phyloP scores from a whole-genome alignment of 225 moss, liverwort and hornwort species.

The Anthoceros angustus region DNA sequence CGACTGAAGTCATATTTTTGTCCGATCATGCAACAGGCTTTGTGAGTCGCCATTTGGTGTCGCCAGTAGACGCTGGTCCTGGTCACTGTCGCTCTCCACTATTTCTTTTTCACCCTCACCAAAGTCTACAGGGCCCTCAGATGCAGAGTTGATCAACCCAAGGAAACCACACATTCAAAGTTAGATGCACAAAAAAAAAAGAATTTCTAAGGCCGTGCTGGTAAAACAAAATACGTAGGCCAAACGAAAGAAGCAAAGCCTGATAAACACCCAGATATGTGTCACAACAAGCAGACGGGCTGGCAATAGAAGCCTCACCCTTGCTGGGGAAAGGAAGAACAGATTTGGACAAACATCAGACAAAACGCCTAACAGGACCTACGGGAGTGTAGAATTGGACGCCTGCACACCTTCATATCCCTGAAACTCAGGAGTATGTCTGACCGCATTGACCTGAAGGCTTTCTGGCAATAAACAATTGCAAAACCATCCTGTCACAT shows the following conservation, averaged over 20 bases:
- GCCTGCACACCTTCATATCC: constrained; percentile 6
- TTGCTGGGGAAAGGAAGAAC: background rate
- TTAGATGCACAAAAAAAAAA: background rate
- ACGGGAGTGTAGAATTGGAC: background rate
- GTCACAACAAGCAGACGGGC: background rate
- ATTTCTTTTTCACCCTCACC: constrained; percentile 45
- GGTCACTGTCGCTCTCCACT: constrained; percentile 58
- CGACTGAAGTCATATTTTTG: constrained; percentile 15
- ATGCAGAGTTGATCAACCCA: constrained; percentile 17
- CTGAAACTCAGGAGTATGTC: constrained; percentile 1
- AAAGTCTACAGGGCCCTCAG: constrained; percentile 17
- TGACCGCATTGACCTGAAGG: constrained; percentile 49
- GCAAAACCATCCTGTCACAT: constrained; percentile 26
- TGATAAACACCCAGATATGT: background rate
- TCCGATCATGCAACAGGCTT: constrained; percentile 39
- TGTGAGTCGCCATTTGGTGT: constrained; percentile 57
- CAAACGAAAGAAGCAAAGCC: background rate
- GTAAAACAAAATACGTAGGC: no score
- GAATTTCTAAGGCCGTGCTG: background rate
- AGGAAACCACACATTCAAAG: background rate
- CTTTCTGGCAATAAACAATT: constrained; percentile 85
- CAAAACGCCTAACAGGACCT: background rate
- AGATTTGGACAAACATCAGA: background rate
- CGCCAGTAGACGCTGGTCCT: constrained; percentile 42
- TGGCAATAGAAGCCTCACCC: background rate